Evolutionary conservation across 257 asterid genomes (phyloP), one percentile per base, ranked within the genome.

Genomic region (Datura wrightii): DNA sequence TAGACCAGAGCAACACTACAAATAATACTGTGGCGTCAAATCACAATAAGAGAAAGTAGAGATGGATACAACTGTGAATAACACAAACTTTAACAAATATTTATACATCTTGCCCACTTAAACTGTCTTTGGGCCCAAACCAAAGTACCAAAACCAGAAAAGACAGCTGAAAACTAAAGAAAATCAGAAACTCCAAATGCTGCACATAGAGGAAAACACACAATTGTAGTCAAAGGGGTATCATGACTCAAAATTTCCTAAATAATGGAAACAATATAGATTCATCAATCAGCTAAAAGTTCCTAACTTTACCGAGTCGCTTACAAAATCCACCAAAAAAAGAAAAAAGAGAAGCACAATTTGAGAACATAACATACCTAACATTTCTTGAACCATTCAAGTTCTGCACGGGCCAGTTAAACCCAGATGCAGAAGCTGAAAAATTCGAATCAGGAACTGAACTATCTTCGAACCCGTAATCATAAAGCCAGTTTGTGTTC

Each of bases 401-500:
- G 37, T 93, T 65, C 18, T 91, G 98, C 50, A 89, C 58, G 79
- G 98, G 89, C 98, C 97, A 94, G 24, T 89, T 85, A 84, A 93
- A 91, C 16, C 96, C 98, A 74, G 97, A 53, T 87, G 88, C 92
- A 5, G 90, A 87, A 79, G 91, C 91, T 3, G 93, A 24, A 79
- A 94, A 90, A 87, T 87, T 90, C 86, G 82, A 91, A 76, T 87
- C 93, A 37, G 97, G 92, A 11, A 80, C 93, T 6, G 93, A 36
- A 11, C 92, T 91, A 59, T 92, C 99, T 87, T 90, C 98, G 42
- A 93, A 88, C 65, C 92, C 97, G 48, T 94, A 94, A 87, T 96
- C 99, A 79, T 90, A 94, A 44, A 96, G 92, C 99, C 99, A 96
- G 85, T 96, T 92, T 44, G 98, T 93, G 87, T 54, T 90, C 78